A percentile compares a stretch with the other conserved stretches of the same genome.
Evolutionary conservation across 2,329 filamentous ascomycete genomes (phyloP).

Genomic region (Talaromyces albobiverticillius): DNA sequence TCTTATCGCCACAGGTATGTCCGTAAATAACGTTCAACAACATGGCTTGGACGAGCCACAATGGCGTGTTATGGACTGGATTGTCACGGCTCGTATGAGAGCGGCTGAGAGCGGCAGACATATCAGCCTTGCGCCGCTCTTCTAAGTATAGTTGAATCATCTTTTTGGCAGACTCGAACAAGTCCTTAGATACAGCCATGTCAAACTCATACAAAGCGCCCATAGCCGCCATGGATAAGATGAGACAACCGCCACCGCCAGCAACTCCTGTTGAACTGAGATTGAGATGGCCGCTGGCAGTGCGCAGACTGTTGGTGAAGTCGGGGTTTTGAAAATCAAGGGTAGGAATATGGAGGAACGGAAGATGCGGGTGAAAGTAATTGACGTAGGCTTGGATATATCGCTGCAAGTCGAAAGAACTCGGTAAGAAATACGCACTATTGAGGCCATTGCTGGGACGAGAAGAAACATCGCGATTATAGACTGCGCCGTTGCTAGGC

Average conservation of each 20-base stretch:
- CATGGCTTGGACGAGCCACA: constrained; percentile 98
- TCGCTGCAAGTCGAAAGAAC: constrained; percentile 79
- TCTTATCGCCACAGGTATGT: constrained; percentile 90
- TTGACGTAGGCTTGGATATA: constrained; percentile 87
- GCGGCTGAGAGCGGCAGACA: constrained; percentile 59
- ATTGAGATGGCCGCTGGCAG: constrained; percentile 51
- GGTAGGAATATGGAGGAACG: constrained; percentile 90
- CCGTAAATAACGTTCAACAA: constrained; percentile 93
- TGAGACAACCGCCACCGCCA: constrained; percentile 80
- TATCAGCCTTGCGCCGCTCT: constrained; percentile 81
- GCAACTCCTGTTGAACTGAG: constrained; percentile 55
- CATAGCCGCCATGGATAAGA: constrained; percentile 83
- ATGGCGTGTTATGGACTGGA: constrained; percentile 70
- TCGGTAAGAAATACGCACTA: constrained; percentile 61
- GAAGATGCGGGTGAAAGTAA: constrained; percentile 90
- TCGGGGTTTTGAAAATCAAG: constrained; percentile 82
- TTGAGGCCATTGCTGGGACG: constrained; percentile 35
- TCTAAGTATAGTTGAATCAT: constrained; percentile 93
- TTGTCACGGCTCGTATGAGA: constrained; percentile 55
- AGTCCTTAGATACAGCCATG: constrained; percentile 70
- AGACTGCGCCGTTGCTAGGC: constrained; percentile 51
- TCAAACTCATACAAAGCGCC: constrained; percentile 87
- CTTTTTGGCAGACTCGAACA: constrained; percentile 92
- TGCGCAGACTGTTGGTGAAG: constrained; percentile 59
- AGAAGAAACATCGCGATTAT: constrained; percentile 34